These are phyloP conservation scores for Thraustochytrium sp. DNA, from an alignment of 352 stramenopile genomes.

Conservation along the genomic window DNA sequence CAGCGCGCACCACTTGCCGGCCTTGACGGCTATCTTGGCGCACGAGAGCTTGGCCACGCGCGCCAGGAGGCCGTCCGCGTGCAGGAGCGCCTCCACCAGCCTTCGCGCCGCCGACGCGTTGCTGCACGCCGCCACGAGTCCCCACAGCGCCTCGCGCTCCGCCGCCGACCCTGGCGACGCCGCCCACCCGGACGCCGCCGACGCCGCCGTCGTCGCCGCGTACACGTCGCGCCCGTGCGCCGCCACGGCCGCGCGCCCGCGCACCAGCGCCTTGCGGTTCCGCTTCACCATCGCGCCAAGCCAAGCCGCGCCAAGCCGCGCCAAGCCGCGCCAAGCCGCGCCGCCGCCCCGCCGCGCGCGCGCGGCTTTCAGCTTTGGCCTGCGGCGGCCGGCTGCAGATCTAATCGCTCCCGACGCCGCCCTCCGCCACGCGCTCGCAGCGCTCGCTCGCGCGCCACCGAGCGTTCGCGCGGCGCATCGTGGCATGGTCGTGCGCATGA, in stretches of 20 bases:
- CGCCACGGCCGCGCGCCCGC: neutral
- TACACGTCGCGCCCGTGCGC: neutral
- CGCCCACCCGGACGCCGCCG: neutral
- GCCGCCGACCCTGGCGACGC: no score
- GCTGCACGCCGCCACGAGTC: neutral
- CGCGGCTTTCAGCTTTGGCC: no score
- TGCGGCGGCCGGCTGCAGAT: no score
- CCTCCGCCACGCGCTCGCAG: no score
- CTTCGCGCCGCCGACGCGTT: neutral
- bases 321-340: no score
- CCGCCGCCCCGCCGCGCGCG: no score
- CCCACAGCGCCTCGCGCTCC: neutral
- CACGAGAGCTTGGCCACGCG: constrained; percentile 2
- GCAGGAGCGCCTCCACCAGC: neutral
- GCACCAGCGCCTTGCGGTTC: neutral
- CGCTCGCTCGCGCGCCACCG: no score
- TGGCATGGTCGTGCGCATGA: no score
- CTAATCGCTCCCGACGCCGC: no score
- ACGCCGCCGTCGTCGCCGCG: neutral
- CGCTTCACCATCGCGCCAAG: neutral
- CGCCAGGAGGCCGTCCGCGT: neutral
- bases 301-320: no score
- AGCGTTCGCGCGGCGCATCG: no score
- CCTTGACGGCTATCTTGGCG: neutral
- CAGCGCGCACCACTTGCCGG: neutral